phyloP scores from a whole-genome alignment of 176 grass and related monocot genomes.

The Zea mays region Zm-B73-REFERENCE-NAM-5.0 NC_050098.1:3254001-3254500 shows the following conservation, averaged over 20 bases:
- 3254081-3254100: neutral
- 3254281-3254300: neutral
- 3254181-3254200: neutral
- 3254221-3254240: neutral
- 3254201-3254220: neutral
- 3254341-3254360: neutral
- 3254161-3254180: neutral
- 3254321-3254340: neutral
- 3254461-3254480: conserved; percentile 14
- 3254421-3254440: neutral
- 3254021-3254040: conserved; percentile 72
- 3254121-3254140: conserved; percentile 3
- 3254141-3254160: neutral
- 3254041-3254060: conserved; percentile 65
- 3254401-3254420: neutral
- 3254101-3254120: neutral
- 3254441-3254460: conserved; percentile 1
- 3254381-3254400: neutral
- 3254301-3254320: neutral
- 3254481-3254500: neutral
- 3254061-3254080: conserved; percentile 15
- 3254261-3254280: neutral
- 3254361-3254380: conserved; percentile 2
- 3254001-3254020: conserved; percentile 51
- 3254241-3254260: conserved; percentile 6